A percentile compares a stretch with the other conserved stretches of the same genome.
Conservation (phyloP, 768 basidiomycete genomes). For the Tephrocybe sp. region DNA sequence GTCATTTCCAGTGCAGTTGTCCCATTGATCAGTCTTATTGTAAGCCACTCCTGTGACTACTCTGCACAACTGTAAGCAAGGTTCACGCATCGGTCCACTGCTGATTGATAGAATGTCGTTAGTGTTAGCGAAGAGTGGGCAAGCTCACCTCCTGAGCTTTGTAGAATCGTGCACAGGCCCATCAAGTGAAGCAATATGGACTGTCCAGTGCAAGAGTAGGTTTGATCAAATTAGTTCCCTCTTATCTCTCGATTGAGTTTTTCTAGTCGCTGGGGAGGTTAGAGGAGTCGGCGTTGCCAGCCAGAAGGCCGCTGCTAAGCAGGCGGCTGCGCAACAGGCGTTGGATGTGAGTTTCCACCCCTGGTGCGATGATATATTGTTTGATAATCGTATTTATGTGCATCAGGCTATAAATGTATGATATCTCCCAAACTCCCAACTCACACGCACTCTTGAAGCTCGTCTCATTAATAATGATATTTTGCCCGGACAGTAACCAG, state of each 20-base stretch:
- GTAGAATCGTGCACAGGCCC: slow-evolving; percentile 40
- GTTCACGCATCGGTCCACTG: background rate
- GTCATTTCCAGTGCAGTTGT: background rate
- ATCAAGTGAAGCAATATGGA: slow-evolving; percentile 46
- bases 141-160: slow-evolving; percentile 38
- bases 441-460: too few species aligned
- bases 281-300: slow-evolving; percentile 46
- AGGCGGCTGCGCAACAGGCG: slow-evolving; percentile 45
- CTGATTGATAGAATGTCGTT: background rate
- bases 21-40: background rate
- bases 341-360: slow-evolving; percentile 30
- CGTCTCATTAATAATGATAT: too few species aligned
- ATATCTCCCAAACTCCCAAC: background rate
- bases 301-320: slow-evolving; percentile 46
- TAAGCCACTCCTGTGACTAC: slow-evolving; percentile 24
- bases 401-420: slow-evolving; percentile 5
- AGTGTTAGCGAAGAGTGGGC: slow-evolving; percentile 29
- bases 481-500: too few species aligned
- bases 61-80: slow-evolving; percentile 48
- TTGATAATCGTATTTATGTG: background rate
- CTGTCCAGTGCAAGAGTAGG: slow-evolving; percentile 57
- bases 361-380: background rate
- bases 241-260: background rate
- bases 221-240: background rate
- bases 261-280: slow-evolving; percentile 44